Evolutionary conservation across 371 early-diverging fungal species (phyloP).

Genomic region (Cokeromyces recurvatus): DNA sequence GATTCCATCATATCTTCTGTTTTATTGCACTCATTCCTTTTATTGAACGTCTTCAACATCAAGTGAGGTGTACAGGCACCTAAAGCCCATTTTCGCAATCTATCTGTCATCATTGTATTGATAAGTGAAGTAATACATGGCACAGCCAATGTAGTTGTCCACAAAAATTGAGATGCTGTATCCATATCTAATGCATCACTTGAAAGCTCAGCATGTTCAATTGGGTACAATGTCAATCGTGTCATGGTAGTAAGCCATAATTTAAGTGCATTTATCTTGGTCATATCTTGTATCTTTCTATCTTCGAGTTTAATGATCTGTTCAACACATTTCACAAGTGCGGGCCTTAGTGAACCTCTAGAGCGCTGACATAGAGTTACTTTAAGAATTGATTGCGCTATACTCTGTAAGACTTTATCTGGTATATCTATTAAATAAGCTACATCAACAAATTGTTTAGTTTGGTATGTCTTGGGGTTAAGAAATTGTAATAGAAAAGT

Average conservation of each 20-base stretch:
- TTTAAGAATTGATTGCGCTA: constrained; percentile 8
- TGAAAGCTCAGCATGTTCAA: constrained; percentile 31
- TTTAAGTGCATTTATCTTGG: constrained; percentile 28
- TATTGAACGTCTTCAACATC: not conserved
- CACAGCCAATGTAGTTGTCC: constrained; percentile 19
- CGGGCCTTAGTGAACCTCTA: constrained; percentile 19
- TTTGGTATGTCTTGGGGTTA: constrained; percentile 42
- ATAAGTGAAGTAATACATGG: constrained; percentile 20
- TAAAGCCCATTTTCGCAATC: constrained; percentile 13
- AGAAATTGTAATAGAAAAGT: constrained; percentile 44
- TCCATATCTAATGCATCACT: constrained; percentile 11
- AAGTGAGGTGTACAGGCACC: constrained; percentile 2
- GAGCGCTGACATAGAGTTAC: constrained; percentile 19
- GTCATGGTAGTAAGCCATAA: constrained; percentile 54
- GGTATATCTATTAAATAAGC: constrained; percentile 15
- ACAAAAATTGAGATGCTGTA: constrained; percentile 14
- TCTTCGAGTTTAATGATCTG: constrained; percentile 39
- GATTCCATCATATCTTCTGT: not conserved
- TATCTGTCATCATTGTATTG: constrained; percentile 14
- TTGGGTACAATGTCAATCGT: constrained; percentile 42
- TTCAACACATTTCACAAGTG: constrained; percentile 27
- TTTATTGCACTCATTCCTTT: not conserved
- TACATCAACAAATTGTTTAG: constrained; percentile 13
- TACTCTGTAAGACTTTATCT: constrained; percentile 9
- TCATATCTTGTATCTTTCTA: constrained; percentile 24